Base-by-base conservation (phyloP, 768 basidiomycete genomes). In the Cytidiella melzeri region DNA sequence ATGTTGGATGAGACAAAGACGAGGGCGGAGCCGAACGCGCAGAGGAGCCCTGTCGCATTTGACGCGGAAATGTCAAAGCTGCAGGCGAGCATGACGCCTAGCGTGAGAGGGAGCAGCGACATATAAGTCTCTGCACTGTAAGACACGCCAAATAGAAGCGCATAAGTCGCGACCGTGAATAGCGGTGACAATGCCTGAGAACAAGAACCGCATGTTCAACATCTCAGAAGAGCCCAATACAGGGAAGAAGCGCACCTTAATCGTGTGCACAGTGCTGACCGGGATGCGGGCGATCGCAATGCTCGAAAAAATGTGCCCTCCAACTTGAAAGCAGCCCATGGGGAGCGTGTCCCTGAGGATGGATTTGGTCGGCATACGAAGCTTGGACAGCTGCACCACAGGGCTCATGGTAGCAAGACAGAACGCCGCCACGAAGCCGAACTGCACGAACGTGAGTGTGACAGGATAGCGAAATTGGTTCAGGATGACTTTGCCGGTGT, bases 1-100 rank as follows among this genome's bases (percentile, higher is more conserved):
- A 99, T 98, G 68, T 99, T 99, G 55, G 92, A 94, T 57, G 87
- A 87, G 54, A 99, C 96, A 64, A 99, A 98, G 56, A 99, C 84
- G 50, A 99, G 69, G 25, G 96, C 96, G 10, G 93, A 96, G 13
- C 95, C 95, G 61, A 99, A 93, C 3, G 96, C 95, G 66, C 90
- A 96, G 23, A 96, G 70, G n/a, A 99, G 69, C 11, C 96, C 96
- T 23, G 86, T 69, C 18, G 79, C 66, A 63, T 92, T 94, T 42
- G 92, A 94, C 3, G 83, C 83, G 1, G 91, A 89, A 50, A 95
- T 70, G 67, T 96, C 94, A 63, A 90, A 94, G 9, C 92, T 92
- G 67, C 87, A 95, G 34, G 92, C 94, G 55, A 99, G 75, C 93
- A 98, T 98, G 64, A 99, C 96, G 28, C 96, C 96, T 43, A 95